These are phyloP conservation scores for Betula pendula DNA, from an alignment of 306 rosid genomes.

Conservation along the genomic window DNA sequence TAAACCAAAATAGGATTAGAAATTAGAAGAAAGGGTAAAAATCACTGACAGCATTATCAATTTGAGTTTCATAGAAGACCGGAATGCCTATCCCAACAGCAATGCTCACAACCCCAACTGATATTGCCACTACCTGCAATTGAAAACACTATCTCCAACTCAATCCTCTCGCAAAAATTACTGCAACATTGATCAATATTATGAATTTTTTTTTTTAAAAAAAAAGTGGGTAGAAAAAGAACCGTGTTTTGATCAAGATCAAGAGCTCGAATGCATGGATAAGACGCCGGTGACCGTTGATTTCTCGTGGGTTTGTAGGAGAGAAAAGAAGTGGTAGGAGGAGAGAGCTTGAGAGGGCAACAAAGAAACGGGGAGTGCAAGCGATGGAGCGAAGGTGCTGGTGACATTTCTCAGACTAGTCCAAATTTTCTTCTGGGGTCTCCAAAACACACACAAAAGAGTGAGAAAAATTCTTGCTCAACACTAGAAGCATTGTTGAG, in stretches of 20 bases:
- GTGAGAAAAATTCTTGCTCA: neutral
- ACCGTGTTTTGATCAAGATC: slow-evolving; percentile 97
- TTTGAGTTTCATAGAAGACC: slow-evolving; percentile 83
- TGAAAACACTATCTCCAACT: neutral
- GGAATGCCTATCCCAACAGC: slow-evolving; percentile 88
- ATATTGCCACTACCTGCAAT: slow-evolving; percentile 83
- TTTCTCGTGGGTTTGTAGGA: slow-evolving; percentile 28
- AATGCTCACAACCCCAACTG: slow-evolving; percentile 78
- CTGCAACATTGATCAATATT: too few species aligned
- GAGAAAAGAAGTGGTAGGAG: slow-evolving; percentile 23
- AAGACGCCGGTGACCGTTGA: slow-evolving; percentile 58
- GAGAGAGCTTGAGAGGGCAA: slow-evolving; percentile 56
- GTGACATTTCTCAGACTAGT: slow-evolving; percentile 50
- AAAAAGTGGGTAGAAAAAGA: neutral
- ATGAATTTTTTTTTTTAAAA: too few species aligned
- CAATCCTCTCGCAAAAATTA: neutral
- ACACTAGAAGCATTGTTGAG: neutral
- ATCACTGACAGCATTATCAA: slow-evolving; percentile 72
- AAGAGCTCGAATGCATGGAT: slow-evolving; percentile 76
- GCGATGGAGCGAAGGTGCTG: slow-evolving; percentile 50
- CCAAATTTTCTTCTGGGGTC: neutral
- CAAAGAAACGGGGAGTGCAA: slow-evolving; percentile 65
- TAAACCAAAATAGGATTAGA: neutral
- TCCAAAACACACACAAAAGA: neutral
- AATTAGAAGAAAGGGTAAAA: slow-evolving; percentile 3